Conservation (phyloP, 106 monocot species). For the Platanthera zijinensis region DNA sequence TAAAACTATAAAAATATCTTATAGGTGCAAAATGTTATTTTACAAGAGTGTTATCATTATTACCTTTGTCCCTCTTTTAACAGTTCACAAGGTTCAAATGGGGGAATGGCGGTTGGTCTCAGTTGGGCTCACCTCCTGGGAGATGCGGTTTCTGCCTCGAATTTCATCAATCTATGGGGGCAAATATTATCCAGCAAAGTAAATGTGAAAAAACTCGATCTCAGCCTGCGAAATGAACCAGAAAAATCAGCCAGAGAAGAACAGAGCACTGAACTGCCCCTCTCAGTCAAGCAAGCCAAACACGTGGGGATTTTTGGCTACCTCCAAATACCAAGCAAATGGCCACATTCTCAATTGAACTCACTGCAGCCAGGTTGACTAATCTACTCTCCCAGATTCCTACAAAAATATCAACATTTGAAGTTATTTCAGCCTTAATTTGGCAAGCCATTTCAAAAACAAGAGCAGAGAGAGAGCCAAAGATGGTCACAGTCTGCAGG, state of each 20-base stretch:
- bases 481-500: slow-evolving; percentile 50
- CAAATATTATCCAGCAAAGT: slow-evolving; percentile 29
- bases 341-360: slow-evolving; percentile 45
- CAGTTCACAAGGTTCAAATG: slow-evolving; percentile 78
- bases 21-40: too few species aligned
- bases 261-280: slow-evolving; percentile 8
- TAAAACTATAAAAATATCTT: too few species aligned
- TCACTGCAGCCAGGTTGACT: slow-evolving; percentile 32
- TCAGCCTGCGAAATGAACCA: slow-evolving; percentile 4
- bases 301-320: slow-evolving; percentile 47
- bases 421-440: slow-evolving; percentile 42
- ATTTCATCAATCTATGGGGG: slow-evolving; percentile 48
- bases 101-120: slow-evolving; percentile 68
- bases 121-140: slow-evolving; percentile 86
- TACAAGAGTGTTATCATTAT: too few species aligned
- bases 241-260: neutral
- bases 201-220: neutral
- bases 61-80: neutral
- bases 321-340: slow-evolving; percentile 24
- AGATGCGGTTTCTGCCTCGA: slow-evolving; percentile 45
- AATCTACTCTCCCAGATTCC: slow-evolving; percentile 13
- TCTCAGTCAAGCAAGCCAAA: slow-evolving; percentile 43
- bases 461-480: slow-evolving; percentile 34
- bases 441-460: slow-evolving; percentile 60
- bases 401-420: slow-evolving; percentile 25